Percentiles rank a stretch among this genome's conserved stretches.
These are phyloP conservation scores for Xylaria palmicola DNA, from an alignment of 495 filamentous ascomycete species.

Conservation along the genomic window DNA sequence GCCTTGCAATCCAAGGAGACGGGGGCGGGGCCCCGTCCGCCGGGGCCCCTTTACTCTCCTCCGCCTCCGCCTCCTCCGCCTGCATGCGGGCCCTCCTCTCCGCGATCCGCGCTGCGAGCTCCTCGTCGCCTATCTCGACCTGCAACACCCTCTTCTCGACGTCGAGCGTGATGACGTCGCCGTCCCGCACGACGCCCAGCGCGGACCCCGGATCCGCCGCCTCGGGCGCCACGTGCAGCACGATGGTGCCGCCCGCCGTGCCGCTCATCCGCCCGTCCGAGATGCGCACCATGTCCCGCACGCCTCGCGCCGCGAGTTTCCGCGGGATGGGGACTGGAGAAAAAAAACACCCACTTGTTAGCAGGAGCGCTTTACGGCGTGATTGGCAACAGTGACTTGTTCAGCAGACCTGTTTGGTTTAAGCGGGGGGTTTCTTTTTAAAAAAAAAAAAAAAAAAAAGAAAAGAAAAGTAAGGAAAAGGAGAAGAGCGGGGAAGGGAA, in stretches of 20 bases:
- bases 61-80: neutral
- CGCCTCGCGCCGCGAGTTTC: conserved; percentile 57
- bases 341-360: neutral
- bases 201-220: conserved; percentile 54
- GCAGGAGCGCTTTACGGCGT: too few species aligned
- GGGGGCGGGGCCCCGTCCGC: too few species aligned
- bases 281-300: conserved; percentile 64
- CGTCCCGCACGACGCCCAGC: conserved; percentile 59
- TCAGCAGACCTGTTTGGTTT: too few species aligned
- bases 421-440: too few species aligned
- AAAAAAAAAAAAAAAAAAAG: neutral
- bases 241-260: conserved; percentile 67
- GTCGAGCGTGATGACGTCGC: conserved; percentile 58
- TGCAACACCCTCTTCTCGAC: conserved; percentile 43
- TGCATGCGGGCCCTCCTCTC: conserved; percentile 30
- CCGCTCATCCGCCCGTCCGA: conserved; percentile 69
- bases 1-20: conserved; percentile 37
- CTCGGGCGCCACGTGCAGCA: conserved; percentile 65
- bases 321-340: conserved; percentile 57
- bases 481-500: neutral
- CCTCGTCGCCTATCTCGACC: conserved; percentile 49
- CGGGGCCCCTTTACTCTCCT: conserved; percentile 23
- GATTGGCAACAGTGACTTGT: too few species aligned
- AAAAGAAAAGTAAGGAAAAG: neutral
- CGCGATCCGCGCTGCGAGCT: conserved; percentile 42